Conservation (phyloP, 2,329 filamentous ascomycete species). For the Beauveria pseudobassiana region DNA sequence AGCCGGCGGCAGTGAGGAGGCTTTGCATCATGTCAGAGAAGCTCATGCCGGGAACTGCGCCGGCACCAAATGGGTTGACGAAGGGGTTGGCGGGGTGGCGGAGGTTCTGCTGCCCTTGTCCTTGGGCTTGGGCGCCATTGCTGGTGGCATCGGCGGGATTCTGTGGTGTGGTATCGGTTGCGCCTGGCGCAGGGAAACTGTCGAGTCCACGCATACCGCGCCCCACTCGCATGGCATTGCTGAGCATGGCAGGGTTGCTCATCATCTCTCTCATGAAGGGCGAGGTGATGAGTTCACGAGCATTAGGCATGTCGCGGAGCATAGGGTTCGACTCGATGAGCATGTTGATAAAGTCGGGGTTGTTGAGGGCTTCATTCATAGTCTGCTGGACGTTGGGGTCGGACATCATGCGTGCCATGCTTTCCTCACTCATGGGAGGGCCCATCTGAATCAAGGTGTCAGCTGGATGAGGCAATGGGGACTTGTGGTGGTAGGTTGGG, state of each 20-base stretch:
- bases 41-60: conserved; percentile 15
- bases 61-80: conserved; percentile 22
- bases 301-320: conserved; percentile 64
- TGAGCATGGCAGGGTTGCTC: conserved; percentile 78
- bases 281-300: conserved; percentile 78
- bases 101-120: conserved; percentile 12
- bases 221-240: conserved; percentile 77
- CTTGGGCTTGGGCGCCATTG: conserved; percentile 9
- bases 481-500: not conserved
- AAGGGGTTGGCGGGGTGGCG: conserved; percentile 38
- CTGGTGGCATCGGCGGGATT: conserved; percentile 27
- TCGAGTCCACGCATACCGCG: conserved; percentile 54
- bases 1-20: conserved; percentile 23
- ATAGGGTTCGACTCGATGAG: conserved; percentile 89
- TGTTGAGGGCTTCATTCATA: conserved; percentile 92
- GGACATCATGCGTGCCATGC: conserved; percentile 75
- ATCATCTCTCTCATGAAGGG: conserved; percentile 88
- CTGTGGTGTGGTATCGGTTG: conserved; percentile 77
- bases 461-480: conserved; percentile 13
- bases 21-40: conserved; percentile 19
- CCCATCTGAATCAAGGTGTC: conserved; percentile 61
- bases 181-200: conserved; percentile 80
- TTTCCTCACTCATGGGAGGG: conserved; percentile 71
- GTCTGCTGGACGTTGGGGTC: conserved; percentile 80
- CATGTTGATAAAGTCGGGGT: conserved; percentile 89